Conservation (phyloP, 176 grass and related monocot species). For the Bothriochloa decipiens region DNA sequence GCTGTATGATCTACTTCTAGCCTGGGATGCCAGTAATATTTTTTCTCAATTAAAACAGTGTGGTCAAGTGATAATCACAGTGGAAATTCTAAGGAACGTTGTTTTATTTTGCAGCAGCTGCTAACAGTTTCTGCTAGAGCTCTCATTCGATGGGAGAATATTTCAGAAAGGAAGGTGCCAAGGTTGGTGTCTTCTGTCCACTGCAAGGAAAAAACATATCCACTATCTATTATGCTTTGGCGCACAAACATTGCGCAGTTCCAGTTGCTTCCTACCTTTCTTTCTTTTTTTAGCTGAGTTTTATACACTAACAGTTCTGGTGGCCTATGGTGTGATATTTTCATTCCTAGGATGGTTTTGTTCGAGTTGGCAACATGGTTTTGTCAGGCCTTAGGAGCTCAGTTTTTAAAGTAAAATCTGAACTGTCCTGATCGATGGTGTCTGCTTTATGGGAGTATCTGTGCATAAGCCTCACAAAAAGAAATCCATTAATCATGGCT, state of each 20-base stretch:
- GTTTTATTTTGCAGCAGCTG: slow-evolving; percentile 26
- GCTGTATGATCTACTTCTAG: slow-evolving; percentile 31
- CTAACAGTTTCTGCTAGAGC: slow-evolving; percentile 36
- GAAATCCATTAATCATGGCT: not conserved
- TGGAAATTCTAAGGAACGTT: not conserved
- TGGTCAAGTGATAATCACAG: not conserved
- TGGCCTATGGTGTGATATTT: not conserved
- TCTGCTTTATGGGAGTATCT: not conserved
- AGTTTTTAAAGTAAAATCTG: slow-evolving; percentile 26
- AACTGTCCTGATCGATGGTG: not conserved
- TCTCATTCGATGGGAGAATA: slow-evolving; percentile 18
- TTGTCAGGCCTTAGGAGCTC: slow-evolving; percentile 31
- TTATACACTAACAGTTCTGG: not conserved
- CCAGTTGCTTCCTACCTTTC: slow-evolving; percentile 3
- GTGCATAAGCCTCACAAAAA: not conserved
- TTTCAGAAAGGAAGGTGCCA: slow-evolving; percentile 32
- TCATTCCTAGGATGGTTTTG: slow-evolving; percentile 11
- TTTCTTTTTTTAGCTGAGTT: slow-evolving; percentile 8
- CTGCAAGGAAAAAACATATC: slow-evolving; percentile 29
- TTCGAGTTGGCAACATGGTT: slow-evolving; percentile 11
- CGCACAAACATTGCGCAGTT: slow-evolving; percentile 1
- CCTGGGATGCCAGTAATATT: not conserved
- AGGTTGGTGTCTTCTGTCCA: slow-evolving; percentile 33
- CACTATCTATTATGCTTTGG: not conserved
- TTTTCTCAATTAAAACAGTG: not conserved